A percentile compares a stretch with the other conserved stretches of the same genome.
These are phyloP conservation scores for Pisolithus orientalis DNA, from an alignment of 768 basidiomycete species.

Conservation along the genomic window DNA sequence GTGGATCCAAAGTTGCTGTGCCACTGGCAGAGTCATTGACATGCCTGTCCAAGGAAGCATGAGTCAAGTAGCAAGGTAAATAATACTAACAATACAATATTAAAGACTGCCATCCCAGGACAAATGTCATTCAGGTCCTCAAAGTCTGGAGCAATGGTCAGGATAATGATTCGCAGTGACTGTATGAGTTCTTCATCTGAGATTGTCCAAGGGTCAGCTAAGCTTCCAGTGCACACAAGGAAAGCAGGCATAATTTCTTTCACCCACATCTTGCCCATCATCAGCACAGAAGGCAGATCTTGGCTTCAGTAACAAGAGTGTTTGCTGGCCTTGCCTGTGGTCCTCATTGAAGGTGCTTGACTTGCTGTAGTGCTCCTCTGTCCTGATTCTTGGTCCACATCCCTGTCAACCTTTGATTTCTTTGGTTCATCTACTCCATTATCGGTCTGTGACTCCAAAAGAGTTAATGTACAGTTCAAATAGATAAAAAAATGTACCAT, in stretches of 20 bases:
- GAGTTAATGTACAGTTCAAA: too few relatives aligned
- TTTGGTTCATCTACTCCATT: too few relatives aligned
- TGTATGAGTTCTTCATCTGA: background rate
- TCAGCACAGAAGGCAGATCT: too few relatives aligned
- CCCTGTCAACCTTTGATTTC: too few relatives aligned
- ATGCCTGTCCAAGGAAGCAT: background rate
- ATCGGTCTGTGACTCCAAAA: too few relatives aligned
- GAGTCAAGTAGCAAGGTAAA: background rate
- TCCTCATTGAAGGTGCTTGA: too few relatives aligned
- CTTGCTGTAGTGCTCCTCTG: too few relatives aligned
- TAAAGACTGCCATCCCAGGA: background rate
- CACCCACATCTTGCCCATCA: too few relatives aligned
- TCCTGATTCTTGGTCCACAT: too few relatives aligned
- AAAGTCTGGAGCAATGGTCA: background rate
- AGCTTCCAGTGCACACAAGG: background rate
- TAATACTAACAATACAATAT: background rate
- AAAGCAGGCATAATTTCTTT: background rate
- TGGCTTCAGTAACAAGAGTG: too few relatives aligned
- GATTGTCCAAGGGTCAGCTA: background rate
- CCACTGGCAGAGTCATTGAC: background rate
- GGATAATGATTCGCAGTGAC: background rate
- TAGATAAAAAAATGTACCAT: too few relatives aligned
- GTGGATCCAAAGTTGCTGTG: background rate
- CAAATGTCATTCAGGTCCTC: background rate
- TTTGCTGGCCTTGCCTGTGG: too few relatives aligned